A percentile compares a stretch with the other conserved stretches of the same genome.
Conservation (phyloP, 1,284 basidiomycete genomes). For the Xerocomus amazonicus region DNA sequence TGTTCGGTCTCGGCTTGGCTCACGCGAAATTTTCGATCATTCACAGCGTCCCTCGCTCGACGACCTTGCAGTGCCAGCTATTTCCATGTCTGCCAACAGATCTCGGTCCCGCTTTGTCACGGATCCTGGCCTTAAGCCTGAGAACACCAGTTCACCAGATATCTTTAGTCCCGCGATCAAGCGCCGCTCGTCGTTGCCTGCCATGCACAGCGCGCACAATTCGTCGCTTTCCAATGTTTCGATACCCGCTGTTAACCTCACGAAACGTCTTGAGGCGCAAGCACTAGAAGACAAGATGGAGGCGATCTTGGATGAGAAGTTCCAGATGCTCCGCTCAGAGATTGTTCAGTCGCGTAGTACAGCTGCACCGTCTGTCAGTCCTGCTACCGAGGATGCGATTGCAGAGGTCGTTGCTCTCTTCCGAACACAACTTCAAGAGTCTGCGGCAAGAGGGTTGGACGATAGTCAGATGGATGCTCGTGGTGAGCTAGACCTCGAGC, state of each 20-base stretch:
- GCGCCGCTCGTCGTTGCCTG: slow-evolving; percentile 61
- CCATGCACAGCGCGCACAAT: slow-evolving; percentile 41
- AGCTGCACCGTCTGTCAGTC: slow-evolving; percentile 33
- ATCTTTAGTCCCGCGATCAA: slow-evolving; percentile 46
- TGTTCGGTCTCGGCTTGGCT: slow-evolving; percentile 71
- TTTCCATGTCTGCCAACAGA: slow-evolving; percentile 51
- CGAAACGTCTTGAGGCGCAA: slow-evolving; percentile 54
- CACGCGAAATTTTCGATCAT: slow-evolving; percentile 61
- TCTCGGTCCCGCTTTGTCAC: slow-evolving; percentile 52
- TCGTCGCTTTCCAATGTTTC: slow-evolving; percentile 42
- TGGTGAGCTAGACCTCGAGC: slow-evolving; percentile 72
- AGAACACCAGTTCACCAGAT: slow-evolving; percentile 38
- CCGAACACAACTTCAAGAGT: slow-evolving; percentile 61
- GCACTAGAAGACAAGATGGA: slow-evolving; percentile 58
- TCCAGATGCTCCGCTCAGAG: slow-evolving; percentile 49
- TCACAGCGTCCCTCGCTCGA: slow-evolving; percentile 67
- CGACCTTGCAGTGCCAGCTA: slow-evolving; percentile 63
- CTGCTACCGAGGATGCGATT: slow-evolving; percentile 56
- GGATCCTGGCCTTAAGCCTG: slow-evolving; percentile 42
- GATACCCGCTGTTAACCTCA: slow-evolving; percentile 50
- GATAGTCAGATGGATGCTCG: slow-evolving; percentile 66
- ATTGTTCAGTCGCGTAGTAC: slow-evolving; percentile 28
- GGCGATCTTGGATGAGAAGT: slow-evolving; percentile 61
- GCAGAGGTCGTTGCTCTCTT: slow-evolving; percentile 64
- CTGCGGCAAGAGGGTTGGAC: slow-evolving; percentile 54